Evolutionary conservation across 176 grass and related monocot species (phyloP), one percentile per base, ranked within the genome.

Genomic region (Rhynchospora tenuis): DNA sequence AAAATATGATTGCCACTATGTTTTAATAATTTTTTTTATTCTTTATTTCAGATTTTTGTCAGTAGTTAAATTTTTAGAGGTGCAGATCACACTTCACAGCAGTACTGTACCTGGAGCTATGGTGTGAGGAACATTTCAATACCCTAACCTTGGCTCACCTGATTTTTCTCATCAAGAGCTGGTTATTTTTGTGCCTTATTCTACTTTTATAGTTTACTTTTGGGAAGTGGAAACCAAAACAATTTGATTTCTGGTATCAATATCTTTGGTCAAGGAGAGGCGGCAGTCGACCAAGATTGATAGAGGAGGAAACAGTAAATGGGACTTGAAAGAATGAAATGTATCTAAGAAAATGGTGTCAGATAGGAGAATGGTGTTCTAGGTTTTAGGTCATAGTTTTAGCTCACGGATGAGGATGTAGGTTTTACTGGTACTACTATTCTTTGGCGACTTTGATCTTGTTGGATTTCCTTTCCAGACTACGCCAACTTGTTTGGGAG

Each of bases 101-200:
- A 85, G 31, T 91, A 77, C 87, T 97, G 86, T 97, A 97, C 89
- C 85, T 87, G 43, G 94, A 97, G 45, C 87, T 91, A 86, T 97
- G 94, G 94, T 97, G 94, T 83, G 94, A 97, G 76, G 94, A 94
- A 82, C 82, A 92, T 90, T 97, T 97, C 86, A 94, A 86, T 86
- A 59, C 81, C 74, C 84, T 97, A 68, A 81, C 81, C 77, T 97
- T 56, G 94, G 94, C 80, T 86, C 86, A 78, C 86, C 90, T 88
- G 94, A 97, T 88, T 94, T 94, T 82, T 94, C 94, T 50, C 75
- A 94, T 52, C 68, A 91, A 89, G 94, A 97, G 56, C 89, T 67
- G 85, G 94, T 97, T 42, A 88, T 86, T 38, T 23, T 85, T 33
- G 51, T 83, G 66, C 4, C 43, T n/a, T 48, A 68, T 82, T 73